Percentiles rank a stretch among this genome's conserved stretches.
Conservation (phyloP, 1,284 basidiomycete genomes). For the Cryptococcus wingfieldii region DNA sequence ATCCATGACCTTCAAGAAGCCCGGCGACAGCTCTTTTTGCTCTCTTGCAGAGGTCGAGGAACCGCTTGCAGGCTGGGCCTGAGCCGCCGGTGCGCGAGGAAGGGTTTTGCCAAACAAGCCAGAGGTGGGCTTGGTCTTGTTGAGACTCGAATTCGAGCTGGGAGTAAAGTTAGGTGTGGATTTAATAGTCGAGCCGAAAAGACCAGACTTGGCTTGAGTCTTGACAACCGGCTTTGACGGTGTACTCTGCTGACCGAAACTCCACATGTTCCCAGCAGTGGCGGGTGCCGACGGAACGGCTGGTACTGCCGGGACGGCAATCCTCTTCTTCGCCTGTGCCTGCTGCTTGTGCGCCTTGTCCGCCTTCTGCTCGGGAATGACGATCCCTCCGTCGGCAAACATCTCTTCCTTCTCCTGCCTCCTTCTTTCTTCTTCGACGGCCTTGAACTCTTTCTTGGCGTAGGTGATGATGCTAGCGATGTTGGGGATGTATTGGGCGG, state of each 20-base stretch:
- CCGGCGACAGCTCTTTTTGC: slow-evolving; percentile 19
- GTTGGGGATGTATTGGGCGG: slow-evolving; percentile 56
- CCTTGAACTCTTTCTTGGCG: slow-evolving; percentile 5
- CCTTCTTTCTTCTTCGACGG: too few relatives aligned
- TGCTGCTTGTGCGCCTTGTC: too few relatives aligned
- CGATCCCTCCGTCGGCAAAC: too few relatives aligned
- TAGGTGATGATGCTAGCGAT: slow-evolving; percentile 48
- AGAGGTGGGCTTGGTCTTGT: slow-evolving; percentile 1
- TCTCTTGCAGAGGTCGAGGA: not conserved
- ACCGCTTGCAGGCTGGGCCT: too few relatives aligned
- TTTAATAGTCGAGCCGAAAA: slow-evolving; percentile 24
- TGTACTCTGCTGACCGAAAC: not conserved
- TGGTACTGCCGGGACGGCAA: not conserved
- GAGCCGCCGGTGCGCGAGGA: too few relatives aligned
- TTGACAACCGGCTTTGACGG: not conserved
- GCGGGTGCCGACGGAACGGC: not conserved
- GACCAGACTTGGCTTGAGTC: slow-evolving; percentile 5
- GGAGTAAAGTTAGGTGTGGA: slow-evolving; percentile 21
- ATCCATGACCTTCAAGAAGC: slow-evolving; percentile 19
- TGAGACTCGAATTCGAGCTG: slow-evolving; percentile 4
- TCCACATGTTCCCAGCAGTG: slow-evolving; percentile 3
- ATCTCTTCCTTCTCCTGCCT: too few relatives aligned
- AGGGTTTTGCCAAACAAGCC: slow-evolving; percentile 9
- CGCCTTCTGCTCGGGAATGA: too few relatives aligned
- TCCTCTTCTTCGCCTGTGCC: not conserved